Evolutionary conservation across 208 protist species (phyloP).

Genomic region (Acanthamoeba comandoni): DNA sequence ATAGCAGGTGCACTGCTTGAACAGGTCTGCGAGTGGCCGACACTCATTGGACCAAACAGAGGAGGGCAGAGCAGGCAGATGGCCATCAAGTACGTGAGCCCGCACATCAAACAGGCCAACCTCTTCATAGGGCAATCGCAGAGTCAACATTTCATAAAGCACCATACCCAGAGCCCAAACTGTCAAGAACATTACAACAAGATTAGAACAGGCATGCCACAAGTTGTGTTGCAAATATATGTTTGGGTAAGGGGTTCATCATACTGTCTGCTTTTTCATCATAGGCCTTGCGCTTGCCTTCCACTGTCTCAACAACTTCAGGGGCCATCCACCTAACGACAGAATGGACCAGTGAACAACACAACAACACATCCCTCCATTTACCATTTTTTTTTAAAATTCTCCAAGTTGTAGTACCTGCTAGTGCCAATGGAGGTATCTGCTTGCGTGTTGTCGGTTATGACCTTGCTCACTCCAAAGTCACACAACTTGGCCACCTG

Average conservation of each 20-base stretch:
- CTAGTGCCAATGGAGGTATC: slow-evolving; percentile 59
- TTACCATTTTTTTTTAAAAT: no score
- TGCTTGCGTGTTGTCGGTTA: slow-evolving; percentile 12
- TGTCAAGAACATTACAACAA: not conserved
- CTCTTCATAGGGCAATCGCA: slow-evolving; percentile 25
- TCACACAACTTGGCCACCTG: slow-evolving; percentile 43
- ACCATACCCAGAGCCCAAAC: slow-evolving; percentile 58
- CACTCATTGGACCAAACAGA: not conserved
- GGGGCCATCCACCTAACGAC: slow-evolving; percentile 53
- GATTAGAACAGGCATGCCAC: no score
- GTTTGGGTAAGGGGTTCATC: no score
- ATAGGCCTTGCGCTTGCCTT: slow-evolving; percentile 1
- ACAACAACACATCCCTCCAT: no score
- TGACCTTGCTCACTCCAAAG: slow-evolving; percentile 38
- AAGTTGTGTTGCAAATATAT: no score
- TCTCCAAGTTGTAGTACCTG: no score
- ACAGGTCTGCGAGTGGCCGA: not conserved
- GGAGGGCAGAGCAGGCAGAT: not conserved
- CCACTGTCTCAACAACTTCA: slow-evolving; percentile 19
- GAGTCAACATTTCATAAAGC: slow-evolving; percentile 46
- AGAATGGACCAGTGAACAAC: slow-evolving; percentile 11
- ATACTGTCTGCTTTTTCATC: slow-evolving; percentile 29
- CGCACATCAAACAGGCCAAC: slow-evolving; percentile 49
- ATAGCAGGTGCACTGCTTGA: slow-evolving; percentile 23
- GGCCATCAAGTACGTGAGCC: not conserved